Conservation (phyloP, 768 basidiomycete genomes). For the Lentinula raphanica region DNA sequence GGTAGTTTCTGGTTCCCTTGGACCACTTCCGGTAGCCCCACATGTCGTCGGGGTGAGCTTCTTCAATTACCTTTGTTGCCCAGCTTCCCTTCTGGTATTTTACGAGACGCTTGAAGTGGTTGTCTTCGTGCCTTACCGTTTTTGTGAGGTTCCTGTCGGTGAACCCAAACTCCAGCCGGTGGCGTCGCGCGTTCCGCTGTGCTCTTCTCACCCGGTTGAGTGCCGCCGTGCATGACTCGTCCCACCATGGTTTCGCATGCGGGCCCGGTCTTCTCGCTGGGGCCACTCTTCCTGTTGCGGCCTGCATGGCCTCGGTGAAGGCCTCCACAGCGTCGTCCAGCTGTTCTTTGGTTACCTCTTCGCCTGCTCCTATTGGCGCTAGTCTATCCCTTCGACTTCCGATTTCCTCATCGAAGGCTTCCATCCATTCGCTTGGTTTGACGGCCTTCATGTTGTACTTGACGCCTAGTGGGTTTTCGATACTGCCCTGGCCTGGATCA, state of each 20-base stretch:
- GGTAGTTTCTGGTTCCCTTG: constrained; percentile 18
- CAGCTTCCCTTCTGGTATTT: constrained; percentile 16
- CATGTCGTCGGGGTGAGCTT: constrained; percentile 15
- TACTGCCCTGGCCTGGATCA: constrained; percentile 10
- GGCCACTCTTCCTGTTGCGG: constrained; percentile 1
- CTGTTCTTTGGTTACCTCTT: background rate
- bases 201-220: constrained; percentile 6
- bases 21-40: constrained; percentile 22
- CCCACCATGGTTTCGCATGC: constrained; percentile 18
- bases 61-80: constrained; percentile 14
- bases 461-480: constrained; percentile 14
- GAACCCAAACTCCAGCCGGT: background rate
- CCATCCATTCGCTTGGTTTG: constrained; percentile 13
- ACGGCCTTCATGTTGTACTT: constrained; percentile 15
- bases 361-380: background rate
- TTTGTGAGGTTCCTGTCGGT: constrained; percentile 2
- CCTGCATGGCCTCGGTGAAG: constrained; percentile 1
- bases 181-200: background rate
- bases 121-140: background rate
- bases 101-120: constrained; percentile 17
- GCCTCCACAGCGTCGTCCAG: constrained; percentile 4
- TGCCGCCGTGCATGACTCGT: constrained; percentile 11
- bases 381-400: background rate
- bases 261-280: background rate
- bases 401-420: constrained; percentile 8